A percentile compares a stretch with the other conserved stretches of the same genome.
Evolutionary conservation across 495 filamentous ascomycete species (phyloP).

Genomic region (Rhizodiscina lignyota): DNA sequence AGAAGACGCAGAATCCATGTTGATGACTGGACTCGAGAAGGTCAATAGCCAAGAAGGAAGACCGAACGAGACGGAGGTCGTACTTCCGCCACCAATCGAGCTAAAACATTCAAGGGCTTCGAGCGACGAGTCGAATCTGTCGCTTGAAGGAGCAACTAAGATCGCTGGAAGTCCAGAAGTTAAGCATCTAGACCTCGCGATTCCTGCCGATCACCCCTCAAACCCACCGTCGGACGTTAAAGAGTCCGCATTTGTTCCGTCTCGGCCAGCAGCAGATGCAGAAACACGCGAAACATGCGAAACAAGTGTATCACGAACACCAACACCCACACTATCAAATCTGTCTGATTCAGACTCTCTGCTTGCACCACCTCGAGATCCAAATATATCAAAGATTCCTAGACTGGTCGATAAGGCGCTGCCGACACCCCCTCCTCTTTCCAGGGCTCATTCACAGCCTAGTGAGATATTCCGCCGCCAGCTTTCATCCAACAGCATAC

Average conservation of each 20-base stretch:
- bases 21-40: slow-evolving; percentile 47
- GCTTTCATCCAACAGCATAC: too few species aligned
- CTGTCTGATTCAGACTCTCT: slow-evolving; percentile 1
- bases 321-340: too few species aligned
- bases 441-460: slow-evolving; percentile 59
- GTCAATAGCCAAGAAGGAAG: slow-evolving; percentile 20
- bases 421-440: slow-evolving; percentile 37
- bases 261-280: too few species aligned
- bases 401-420: slow-evolving; percentile 23
- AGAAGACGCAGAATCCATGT: slow-evolving; percentile 17
- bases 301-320: too few species aligned
- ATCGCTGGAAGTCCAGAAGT: slow-evolving; percentile 23
- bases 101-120: too few species aligned
- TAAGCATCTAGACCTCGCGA: slow-evolving; percentile 57
- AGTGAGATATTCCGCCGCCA: slow-evolving; percentile 14
- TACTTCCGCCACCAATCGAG: not conserved
- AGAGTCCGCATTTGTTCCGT: slow-evolving; percentile 4
- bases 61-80: not conserved
- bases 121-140: not conserved
- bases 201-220: slow-evolving; percentile 28
- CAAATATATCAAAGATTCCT: slow-evolving; percentile 15
- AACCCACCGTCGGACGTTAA: not conserved
- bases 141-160: not conserved
- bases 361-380: slow-evolving; percentile 1
- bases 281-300: too few species aligned